phyloP scores from a whole-genome alignment of 441 rosid genomes.

The Breynia disticha region DNA sequence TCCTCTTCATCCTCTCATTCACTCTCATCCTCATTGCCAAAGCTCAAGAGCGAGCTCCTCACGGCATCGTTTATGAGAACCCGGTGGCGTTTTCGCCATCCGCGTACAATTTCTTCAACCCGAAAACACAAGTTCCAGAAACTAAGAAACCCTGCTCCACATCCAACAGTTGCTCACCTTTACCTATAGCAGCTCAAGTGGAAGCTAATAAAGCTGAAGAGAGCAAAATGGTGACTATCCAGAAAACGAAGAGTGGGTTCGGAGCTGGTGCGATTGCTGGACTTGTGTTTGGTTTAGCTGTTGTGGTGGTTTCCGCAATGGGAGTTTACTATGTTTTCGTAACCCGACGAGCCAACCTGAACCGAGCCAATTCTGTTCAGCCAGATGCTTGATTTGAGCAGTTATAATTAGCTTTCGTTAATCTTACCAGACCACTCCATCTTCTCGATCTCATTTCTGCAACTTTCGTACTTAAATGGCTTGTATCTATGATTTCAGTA shows the following conservation, averaged over 20 bases:
- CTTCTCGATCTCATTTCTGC: too few relatives aligned
- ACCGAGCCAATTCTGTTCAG: conserved; percentile 26
- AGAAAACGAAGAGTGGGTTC: conserved; percentile 18
- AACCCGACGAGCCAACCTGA: conserved; percentile 27
- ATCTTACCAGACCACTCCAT: too few relatives aligned
- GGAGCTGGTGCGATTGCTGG: conserved; percentile 39
- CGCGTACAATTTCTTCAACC: conserved; percentile 74
- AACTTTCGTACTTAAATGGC: too few relatives aligned
- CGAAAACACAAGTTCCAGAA: conserved; percentile 26
- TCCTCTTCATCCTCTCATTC: conserved; percentile 21
- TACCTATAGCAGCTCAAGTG: conserved; percentile 61
- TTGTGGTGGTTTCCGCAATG: conserved; percentile 31
- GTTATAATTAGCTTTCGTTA: too few relatives aligned
- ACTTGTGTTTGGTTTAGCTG: conserved; percentile 42
- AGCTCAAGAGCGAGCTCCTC: conserved; percentile 86
- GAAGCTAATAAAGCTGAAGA: conserved; percentile 28
- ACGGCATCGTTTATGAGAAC: conserved; percentile 63
- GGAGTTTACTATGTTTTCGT: conserved; percentile 25
- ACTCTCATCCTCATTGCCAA: conserved; percentile 21
- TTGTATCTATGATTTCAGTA: too few relatives aligned
- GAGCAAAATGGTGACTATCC: conserved; percentile 25
- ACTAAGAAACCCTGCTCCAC: conserved; percentile 23
- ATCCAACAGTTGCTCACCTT: conserved; percentile 51
- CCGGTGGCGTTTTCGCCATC: conserved; percentile 77
- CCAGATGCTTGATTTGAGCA: conserved; percentile 24